Base-by-base conservation (phyloP, 805 yeast species). In the Saccharomyces kudriavzevii region DNA sequence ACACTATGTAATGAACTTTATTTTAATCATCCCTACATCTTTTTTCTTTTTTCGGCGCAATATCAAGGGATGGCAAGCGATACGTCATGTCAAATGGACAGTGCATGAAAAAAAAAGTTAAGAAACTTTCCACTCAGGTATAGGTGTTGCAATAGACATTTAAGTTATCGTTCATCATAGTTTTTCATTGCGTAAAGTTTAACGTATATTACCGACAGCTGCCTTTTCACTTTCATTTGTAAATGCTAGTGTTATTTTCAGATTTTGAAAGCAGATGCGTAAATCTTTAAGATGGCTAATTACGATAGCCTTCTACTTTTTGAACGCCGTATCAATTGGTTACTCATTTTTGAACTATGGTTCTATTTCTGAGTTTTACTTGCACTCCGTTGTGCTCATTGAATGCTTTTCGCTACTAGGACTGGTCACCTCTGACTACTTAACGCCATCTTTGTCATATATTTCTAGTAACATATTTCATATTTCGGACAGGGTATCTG, bases 401-500 rank as follows among this genome's bases (percentile, higher is more conserved):
- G 59, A 77, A 1, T 68, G 84, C 25, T 87, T 90, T 59, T 70
- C 81, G 27, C 71, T 82, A 0, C 74, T 92, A 52, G 96, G 96
- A 0, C 67, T 85, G 9, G 80, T 94, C 1, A 95, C 97, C 0
- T 84, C 92, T 2, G 90, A 87, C 65, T 88, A 77, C 62, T 70
- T 92, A 48, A 85, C 95, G 45, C 96, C 96, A 1, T 89, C 88
- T 58, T 69, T 91, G 28, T 78, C 83, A 48, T 75, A 81, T 20
- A 76, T 91, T 14, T 83, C 97, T 0, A 73, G 74, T 13, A 61
- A 62, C 11, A 66, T 77, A 14, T 69, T 89, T 9, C 77, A 81
- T 8, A 69, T 92, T 50, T 81, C 91, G 17, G 94, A 89, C 55
- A 82, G 87, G 54, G 70, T 91, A 20, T 83, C 94, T 11, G 98